These are phyloP conservation scores for Botrytis sinoallii DNA, from an alignment of 2,329 filamentous ascomycete genomes.

Conservation along the genomic window DNA sequence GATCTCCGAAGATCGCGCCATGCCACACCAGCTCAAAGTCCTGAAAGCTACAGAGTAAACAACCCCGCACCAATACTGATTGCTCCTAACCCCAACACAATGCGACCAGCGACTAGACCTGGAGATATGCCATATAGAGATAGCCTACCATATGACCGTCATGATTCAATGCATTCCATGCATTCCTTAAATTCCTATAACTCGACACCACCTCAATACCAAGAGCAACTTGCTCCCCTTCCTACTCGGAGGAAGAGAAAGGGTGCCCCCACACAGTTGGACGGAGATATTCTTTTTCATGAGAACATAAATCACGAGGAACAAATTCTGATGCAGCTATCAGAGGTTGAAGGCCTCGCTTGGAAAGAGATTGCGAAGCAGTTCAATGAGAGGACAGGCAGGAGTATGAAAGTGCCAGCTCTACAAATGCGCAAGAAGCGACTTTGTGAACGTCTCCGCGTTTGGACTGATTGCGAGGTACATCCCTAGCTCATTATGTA, in stretches of 20 bases:
- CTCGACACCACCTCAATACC: conserved; percentile 23
- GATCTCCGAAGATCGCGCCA: conserved; percentile 23
- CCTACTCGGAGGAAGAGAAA: conserved; percentile 30
- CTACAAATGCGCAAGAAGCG: conserved; percentile 41
- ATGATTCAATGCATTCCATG: conserved; percentile 29
- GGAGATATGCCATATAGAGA: conserved; percentile 20
- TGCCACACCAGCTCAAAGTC: conserved; percentile 19
- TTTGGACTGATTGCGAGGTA: conserved; percentile 29
- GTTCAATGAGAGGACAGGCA: conserved; percentile 36
- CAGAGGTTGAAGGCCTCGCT: conserved; percentile 35
- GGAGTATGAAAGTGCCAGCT: conserved; percentile 37
- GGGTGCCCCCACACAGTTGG: conserved; percentile 21
- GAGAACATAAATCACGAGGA: conserved; percentile 36
- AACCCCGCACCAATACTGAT: conserved; percentile 29
- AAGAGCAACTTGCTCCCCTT: conserved; percentile 1
- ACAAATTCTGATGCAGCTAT: conserved; percentile 37
- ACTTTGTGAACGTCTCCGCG: conserved; percentile 37
- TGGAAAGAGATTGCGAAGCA: conserved; percentile 38
- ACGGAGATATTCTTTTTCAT: conserved; percentile 20
- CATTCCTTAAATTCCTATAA: conserved; percentile 26
- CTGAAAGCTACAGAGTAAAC: conserved; percentile 19
- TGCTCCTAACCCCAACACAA: conserved; percentile 28
- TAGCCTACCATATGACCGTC: conserved; percentile 20
- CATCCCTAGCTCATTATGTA: conserved; percentile 21
- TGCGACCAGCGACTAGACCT: conserved; percentile 24